Percentiles rank a stretch among this genome's conserved stretches.
Evolutionary conservation across 129 eudicot species (phyloP).

Genomic region (Arctium minus): DNA sequence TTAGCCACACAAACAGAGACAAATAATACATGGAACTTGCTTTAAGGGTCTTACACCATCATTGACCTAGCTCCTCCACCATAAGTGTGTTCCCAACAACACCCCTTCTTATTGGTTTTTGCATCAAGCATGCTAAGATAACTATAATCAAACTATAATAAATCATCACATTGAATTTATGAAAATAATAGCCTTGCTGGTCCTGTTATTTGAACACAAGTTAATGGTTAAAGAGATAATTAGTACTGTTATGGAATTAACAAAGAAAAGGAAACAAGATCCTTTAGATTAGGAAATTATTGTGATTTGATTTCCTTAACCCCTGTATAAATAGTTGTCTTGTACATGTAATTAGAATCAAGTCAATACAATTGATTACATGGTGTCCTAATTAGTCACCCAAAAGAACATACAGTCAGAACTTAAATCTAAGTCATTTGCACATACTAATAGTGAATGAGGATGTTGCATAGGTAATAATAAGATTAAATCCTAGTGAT

Average conservation of each 20-base stretch:
- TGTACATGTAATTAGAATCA: too few relatives aligned
- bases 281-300: too few relatives aligned
- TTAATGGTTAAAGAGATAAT: background rate
- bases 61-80: conserved; percentile 84
- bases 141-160: background rate
- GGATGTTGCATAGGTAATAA: too few relatives aligned
- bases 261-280: too few relatives aligned
- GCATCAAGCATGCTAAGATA: conserved; percentile 33
- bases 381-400: background rate
- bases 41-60: conserved; percentile 56
- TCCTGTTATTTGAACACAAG: background rate
- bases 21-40: conserved; percentile 1
- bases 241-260: background rate
- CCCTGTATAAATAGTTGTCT: too few relatives aligned
- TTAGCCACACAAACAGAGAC: background rate
- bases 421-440: background rate
- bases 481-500: too few relatives aligned
- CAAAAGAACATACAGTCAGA: background rate
- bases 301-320: too few relatives aligned
- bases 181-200: background rate
- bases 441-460: background rate
- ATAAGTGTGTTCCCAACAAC: conserved; percentile 68
- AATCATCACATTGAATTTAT: background rate
- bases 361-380: too few relatives aligned
- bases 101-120: conserved; percentile 93